Evolutionary conservation across 371 early-diverging fungal genomes (phyloP).

Genomic region (Umbelopsis sp.): DNA sequence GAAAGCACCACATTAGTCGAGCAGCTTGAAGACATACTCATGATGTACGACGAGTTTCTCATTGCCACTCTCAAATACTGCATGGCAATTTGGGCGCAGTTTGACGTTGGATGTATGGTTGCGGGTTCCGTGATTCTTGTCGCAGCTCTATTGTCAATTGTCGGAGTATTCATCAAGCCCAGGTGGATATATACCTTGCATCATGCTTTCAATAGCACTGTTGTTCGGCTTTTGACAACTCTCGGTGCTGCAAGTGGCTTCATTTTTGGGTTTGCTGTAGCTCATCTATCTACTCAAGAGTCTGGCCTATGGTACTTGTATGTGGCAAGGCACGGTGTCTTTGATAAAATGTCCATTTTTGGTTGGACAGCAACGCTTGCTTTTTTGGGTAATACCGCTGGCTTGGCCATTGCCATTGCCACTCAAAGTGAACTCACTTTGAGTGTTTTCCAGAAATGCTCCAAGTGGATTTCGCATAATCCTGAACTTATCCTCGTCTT

Average conservation of each 20-base stretch:
- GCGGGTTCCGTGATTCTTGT: constrained; percentile 60
- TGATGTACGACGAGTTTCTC: constrained; percentile 66
- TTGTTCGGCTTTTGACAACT: neutral
- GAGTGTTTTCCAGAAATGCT: neutral
- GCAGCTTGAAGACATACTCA: constrained; percentile 40
- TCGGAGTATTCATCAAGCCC: neutral
- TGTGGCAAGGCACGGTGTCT: constrained; percentile 27
- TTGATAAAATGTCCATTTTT: constrained; percentile 42
- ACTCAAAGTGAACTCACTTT: neutral
- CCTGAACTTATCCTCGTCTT: constrained; percentile 25
- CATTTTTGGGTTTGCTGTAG: neutral
- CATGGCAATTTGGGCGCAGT: constrained; percentile 90
- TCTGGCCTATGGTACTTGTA: neutral
- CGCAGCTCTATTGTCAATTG: constrained; percentile 2
- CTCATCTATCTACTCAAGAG: neutral
- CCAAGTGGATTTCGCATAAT: neutral
- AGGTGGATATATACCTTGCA: neutral
- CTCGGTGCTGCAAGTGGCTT: neutral
- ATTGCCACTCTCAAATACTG: constrained; percentile 70
- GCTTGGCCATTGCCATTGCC: neutral
- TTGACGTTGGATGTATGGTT: constrained; percentile 74
- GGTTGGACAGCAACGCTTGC: constrained; percentile 36
- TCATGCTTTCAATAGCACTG: neutral
- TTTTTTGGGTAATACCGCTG: constrained; percentile 9
- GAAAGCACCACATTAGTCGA: constrained; percentile 17